These are phyloP conservation scores for Fraxinus albicans DNA, from an alignment of 305 asterid genomes.

Conservation along the genomic window DNA sequence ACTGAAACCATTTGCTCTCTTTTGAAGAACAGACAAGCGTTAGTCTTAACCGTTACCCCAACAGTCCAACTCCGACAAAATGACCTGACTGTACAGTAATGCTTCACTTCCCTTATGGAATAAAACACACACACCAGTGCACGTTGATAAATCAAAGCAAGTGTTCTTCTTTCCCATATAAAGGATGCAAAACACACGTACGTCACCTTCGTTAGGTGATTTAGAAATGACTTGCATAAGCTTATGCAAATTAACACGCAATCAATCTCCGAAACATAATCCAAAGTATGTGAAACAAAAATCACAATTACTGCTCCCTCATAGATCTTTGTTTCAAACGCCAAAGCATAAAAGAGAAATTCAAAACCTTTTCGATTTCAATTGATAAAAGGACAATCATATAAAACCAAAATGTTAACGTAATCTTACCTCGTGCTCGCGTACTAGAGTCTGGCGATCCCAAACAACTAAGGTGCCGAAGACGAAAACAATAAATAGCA, in stretches of 20 bases:
- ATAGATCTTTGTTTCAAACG: background rate
- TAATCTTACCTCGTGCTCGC: constrained; percentile 73
- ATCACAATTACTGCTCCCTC: background rate
- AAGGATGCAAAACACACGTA: background rate
- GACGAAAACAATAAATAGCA: constrained; percentile 66
- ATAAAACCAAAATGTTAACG: background rate
- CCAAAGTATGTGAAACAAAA: background rate
- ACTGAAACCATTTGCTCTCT: background rate
- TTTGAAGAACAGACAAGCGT: background rate
- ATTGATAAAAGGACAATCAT: background rate
- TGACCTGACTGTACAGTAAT: background rate
- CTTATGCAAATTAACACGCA: background rate
- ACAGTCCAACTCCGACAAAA: background rate
- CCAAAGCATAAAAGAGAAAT: background rate
- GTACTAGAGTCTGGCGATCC: constrained; percentile 92
- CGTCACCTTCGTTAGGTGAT: background rate
- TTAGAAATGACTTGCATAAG: background rate
- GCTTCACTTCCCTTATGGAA: background rate
- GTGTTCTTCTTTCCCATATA: background rate
- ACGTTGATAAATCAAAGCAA: background rate
- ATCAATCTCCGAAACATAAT: background rate
- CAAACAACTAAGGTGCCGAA: constrained; percentile 61
- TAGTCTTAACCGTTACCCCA: background rate
- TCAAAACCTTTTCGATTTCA: background rate
- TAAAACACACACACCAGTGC: background rate